These are phyloP conservation scores for Ceratocystis alfenasii DNA, from an alignment of 2,329 filamentous ascomycete genomes.

Conservation along the genomic window DNA sequence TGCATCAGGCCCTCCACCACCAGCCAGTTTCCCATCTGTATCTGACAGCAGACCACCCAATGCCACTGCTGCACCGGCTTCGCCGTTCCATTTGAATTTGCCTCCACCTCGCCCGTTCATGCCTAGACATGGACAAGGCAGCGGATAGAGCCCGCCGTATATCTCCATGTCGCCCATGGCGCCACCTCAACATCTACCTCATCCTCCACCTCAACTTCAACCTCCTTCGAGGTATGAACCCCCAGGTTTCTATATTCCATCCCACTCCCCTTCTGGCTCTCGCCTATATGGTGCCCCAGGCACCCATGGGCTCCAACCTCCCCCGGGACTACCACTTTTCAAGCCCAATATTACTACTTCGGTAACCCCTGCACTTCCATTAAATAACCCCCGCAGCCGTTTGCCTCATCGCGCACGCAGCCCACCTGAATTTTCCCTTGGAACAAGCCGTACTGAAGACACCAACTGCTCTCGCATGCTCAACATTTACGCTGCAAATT, in stretches of 20 bases:
- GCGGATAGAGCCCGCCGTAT: slow-evolving; percentile 11
- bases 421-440: neutral
- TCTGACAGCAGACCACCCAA: neutral
- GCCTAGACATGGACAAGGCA: slow-evolving; percentile 8
- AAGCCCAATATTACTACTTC: neutral
- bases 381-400: neutral
- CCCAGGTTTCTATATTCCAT: neutral
- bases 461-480: neutral
- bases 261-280: neutral
- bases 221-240: neutral
- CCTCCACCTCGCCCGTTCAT: slow-evolving; percentile 2
- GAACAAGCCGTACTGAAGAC: neutral
- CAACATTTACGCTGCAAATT: slow-evolving; percentile 9
- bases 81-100: neutral
- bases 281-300: neutral
- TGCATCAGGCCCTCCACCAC: neutral
- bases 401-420: neutral
- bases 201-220: neutral
- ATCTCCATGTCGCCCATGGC: slow-evolving; percentile 5
- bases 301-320: neutral
- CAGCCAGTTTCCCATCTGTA: neutral
- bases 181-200: neutral
- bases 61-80: neutral
- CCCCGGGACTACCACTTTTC: neutral
- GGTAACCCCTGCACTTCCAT: neutral